Conservation (phyloP, 192 early-diverging fungal genomes). For the Diversispora eburnea region DNA sequence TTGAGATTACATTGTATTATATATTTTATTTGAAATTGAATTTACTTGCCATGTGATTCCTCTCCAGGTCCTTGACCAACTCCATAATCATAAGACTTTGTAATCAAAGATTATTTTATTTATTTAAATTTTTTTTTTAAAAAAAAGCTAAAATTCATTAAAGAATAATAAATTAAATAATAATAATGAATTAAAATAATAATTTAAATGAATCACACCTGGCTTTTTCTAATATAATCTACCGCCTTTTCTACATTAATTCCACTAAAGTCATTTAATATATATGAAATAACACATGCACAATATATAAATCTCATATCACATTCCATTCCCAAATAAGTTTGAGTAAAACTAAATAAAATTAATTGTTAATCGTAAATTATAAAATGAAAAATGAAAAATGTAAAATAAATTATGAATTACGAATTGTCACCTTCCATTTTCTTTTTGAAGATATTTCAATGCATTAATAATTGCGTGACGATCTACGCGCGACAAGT, state of each 20-base stretch:
- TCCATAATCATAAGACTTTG: constrained; percentile 65
- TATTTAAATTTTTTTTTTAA: constrained; percentile 11
- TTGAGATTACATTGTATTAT: background rate
- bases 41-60: constrained; percentile 77
- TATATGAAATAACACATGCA: constrained; percentile 75
- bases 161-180: background rate
- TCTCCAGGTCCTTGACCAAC: constrained; percentile 72
- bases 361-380: background rate
- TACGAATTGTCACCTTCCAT: constrained; percentile 63
- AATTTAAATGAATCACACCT: constrained; percentile 36
- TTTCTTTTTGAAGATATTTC: constrained; percentile 61
- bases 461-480: constrained; percentile 60
- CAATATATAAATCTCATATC: constrained; percentile 93
- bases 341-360: constrained; percentile 60
- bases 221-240: constrained; percentile 56
- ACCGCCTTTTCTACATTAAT: constrained; percentile 61
- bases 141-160: constrained; percentile 25
- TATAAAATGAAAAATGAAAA: background rate
- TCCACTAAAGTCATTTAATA: constrained; percentile 89
- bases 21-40: background rate
- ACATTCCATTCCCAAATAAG: constrained; percentile 63
- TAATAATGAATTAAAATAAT: background rate
- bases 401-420: constrained; percentile 15
- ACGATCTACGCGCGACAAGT: constrained; percentile 77
- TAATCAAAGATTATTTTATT: constrained; percentile 4